Conservation (phyloP, 768 basidiomycete species). For the Phylloporus scabripes region DNA sequence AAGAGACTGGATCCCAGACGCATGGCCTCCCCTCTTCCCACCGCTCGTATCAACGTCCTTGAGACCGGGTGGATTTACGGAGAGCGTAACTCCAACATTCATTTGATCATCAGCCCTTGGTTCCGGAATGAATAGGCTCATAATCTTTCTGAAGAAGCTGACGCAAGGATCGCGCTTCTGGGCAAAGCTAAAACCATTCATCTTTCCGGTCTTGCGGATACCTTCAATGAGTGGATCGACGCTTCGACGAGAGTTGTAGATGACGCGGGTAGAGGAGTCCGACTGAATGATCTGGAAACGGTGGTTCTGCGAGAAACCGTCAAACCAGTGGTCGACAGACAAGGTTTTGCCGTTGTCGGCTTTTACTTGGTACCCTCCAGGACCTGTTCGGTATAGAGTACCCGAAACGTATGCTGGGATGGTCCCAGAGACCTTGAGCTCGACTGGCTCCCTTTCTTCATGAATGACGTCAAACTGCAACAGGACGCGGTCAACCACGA, state of each 20-base stretch:
- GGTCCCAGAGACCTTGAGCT: slow-evolving; percentile 23
- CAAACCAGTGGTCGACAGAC: slow-evolving; percentile 37
- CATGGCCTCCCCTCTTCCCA: slow-evolving; percentile 19
- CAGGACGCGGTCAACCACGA: not conserved
- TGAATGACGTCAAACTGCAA: slow-evolving; percentile 26
- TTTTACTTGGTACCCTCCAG: slow-evolving; percentile 30
- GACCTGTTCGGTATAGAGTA: slow-evolving; percentile 36
- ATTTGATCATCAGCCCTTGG: slow-evolving; percentile 1
- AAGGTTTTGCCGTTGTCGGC: slow-evolving; percentile 15
- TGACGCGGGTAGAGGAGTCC: slow-evolving; percentile 20
- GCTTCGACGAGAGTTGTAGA: slow-evolving; percentile 32
- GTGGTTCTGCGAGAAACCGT: slow-evolving; percentile 37
- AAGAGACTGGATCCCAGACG: slow-evolving; percentile 23
- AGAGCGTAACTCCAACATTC: slow-evolving; percentile 28
- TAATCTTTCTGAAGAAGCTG: slow-evolving; percentile 29
- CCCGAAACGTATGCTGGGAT: slow-evolving; percentile 36
- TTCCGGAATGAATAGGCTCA: slow-evolving; percentile 26
- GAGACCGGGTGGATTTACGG: slow-evolving; percentile 27
- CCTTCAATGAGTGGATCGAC: slow-evolving; percentile 26
- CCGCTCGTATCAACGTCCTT: slow-evolving; percentile 18
- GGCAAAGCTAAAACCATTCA: slow-evolving; percentile 18
- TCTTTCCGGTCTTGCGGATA: slow-evolving; percentile 22
- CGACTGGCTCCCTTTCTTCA: slow-evolving; percentile 26
- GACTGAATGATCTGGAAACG: slow-evolving; percentile 35
- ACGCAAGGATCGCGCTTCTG: slow-evolving; percentile 32